phyloP scores from a whole-genome alignment of 495 filamentous ascomycete genomes.

The Terfezia boudieri region DNA sequence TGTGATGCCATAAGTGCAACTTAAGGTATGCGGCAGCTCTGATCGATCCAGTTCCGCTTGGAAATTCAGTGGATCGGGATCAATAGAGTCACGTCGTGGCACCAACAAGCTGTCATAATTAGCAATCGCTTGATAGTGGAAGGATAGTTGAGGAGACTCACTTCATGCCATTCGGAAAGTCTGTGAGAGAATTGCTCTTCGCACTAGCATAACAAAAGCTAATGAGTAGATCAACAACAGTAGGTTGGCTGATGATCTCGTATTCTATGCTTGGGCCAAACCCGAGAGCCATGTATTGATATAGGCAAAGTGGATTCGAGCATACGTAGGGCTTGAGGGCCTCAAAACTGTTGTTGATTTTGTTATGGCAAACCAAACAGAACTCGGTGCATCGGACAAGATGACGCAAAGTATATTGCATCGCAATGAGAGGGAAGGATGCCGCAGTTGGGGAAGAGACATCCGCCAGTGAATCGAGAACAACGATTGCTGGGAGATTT shows the following conservation, averaged over 20 bases:
- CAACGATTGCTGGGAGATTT: too few species aligned
- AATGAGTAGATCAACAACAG: slow-evolving; percentile 68
- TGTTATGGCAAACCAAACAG: slow-evolving; percentile 68
- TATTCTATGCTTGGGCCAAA: slow-evolving; percentile 70
- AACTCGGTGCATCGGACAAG: slow-evolving; percentile 70
- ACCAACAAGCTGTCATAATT: too few species aligned
- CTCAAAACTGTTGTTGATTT: slow-evolving; percentile 46
- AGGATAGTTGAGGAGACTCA: background rate
- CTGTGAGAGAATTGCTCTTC: slow-evolving; percentile 23
- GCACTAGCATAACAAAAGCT: slow-evolving; percentile 57
- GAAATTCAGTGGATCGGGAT: too few species aligned
- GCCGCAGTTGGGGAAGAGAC: slow-evolving; percentile 11
- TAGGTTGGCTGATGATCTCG: slow-evolving; percentile 58
- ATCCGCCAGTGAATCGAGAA: too few species aligned
- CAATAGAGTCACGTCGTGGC: too few species aligned
- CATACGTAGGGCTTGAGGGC: slow-evolving; percentile 89
- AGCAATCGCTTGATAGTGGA: too few species aligned
- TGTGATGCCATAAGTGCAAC: too few species aligned
- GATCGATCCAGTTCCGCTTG: too few species aligned
- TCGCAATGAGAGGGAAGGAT: slow-evolving; percentile 49
- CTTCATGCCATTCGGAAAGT: slow-evolving; percentile 46
- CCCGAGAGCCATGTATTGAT: slow-evolving; percentile 77
- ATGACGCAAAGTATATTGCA: slow-evolving; percentile 62
- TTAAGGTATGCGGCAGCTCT: too few species aligned
- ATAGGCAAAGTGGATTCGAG: slow-evolving; percentile 54